Evolutionary conservation across 192 early-diverging fungal species (phyloP).

Genomic region (Gamsiella multidivaricata): DNA sequence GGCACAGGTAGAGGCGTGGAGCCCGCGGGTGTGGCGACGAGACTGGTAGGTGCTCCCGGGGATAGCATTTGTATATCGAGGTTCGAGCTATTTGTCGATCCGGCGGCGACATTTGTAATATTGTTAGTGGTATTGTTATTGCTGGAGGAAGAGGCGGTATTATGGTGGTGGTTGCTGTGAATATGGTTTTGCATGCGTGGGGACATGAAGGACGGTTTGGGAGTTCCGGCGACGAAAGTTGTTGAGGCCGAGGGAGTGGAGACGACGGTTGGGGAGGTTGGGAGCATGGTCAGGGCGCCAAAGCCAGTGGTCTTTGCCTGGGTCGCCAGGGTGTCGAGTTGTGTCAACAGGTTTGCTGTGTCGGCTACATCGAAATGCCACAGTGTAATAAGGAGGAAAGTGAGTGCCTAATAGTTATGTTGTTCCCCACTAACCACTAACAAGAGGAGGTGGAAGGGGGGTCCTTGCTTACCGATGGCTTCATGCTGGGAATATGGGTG

Average conservation of each 20-base stretch:
- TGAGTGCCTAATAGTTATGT: neutral
- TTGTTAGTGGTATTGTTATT: constrained; percentile 3
- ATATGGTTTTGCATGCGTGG: constrained; percentile 50
- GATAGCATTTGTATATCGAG: constrained; percentile 32
- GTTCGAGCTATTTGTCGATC: neutral
- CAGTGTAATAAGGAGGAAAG: neutral
- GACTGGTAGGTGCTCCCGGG: constrained; percentile 24
- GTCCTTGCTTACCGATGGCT: constrained; percentile 25
- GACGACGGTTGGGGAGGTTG: constrained; percentile 35
- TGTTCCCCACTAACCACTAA: too few species aligned
- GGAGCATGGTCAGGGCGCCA: constrained; percentile 33
- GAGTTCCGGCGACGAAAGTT: constrained; percentile 18
- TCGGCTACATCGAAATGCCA: too few species aligned
- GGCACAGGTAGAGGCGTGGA: neutral
- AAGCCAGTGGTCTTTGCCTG: constrained; percentile 42
- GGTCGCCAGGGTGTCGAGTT: constrained; percentile 32
- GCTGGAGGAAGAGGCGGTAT: neutral
- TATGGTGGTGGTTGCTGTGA: constrained; percentile 25
- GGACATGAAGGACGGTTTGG: constrained; percentile 45
- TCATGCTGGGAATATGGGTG: constrained; percentile 53
- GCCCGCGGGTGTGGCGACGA: constrained; percentile 29
- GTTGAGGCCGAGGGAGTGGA: constrained; percentile 44
- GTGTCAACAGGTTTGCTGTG: constrained; percentile 38
- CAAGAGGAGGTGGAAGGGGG: too few species aligned
- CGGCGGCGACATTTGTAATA: neutral